phyloP scores from a whole-genome alignment of 352 stramenopile species.

The Phytophthora sp. region DNA sequence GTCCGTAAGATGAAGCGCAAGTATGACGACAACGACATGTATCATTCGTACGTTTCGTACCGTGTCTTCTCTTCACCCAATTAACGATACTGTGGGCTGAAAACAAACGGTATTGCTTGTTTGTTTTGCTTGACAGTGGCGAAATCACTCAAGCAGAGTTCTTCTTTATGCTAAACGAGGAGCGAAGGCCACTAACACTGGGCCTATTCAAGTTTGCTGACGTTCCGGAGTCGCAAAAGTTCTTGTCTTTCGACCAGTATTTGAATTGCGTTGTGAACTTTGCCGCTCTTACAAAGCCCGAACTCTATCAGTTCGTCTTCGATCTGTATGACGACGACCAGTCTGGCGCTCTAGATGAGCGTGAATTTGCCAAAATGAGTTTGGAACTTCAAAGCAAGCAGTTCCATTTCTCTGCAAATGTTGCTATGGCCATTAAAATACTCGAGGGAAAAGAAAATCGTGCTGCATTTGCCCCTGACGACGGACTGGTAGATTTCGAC shows the following conservation, averaged over 20 bases:
- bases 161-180: conserved; percentile 76
- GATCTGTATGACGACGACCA: conserved; percentile 72
- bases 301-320: conserved; percentile 76
- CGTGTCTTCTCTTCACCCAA: too few relatives aligned
- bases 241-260: conserved; percentile 73
- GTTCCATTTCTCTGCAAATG: conserved; percentile 72
- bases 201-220: conserved; percentile 58
- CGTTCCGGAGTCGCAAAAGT: conserved; percentile 51
- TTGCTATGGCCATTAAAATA: conserved; percentile 59
- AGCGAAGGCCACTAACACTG: conserved; percentile 54
- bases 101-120: too few relatives aligned
- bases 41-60: conserved; percentile 71
- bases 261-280: conserved; percentile 64
- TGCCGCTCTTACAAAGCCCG: conserved; percentile 61
- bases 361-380: conserved; percentile 69
- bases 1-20: conserved; percentile 77
- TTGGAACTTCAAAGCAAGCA: conserved; percentile 69
- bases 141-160: conserved; percentile 80
- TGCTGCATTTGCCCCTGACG: conserved; percentile 28
- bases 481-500: conserved; percentile 51
- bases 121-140: conserved; percentile 36
- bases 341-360: conserved; percentile 62
- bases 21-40: conserved; percentile 80
- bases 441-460: conserved; percentile 45
- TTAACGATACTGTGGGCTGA: too few relatives aligned